Evolutionary conservation across 805 yeast species (phyloP).

Genomic region (Kodamaea sagamina): DNA sequence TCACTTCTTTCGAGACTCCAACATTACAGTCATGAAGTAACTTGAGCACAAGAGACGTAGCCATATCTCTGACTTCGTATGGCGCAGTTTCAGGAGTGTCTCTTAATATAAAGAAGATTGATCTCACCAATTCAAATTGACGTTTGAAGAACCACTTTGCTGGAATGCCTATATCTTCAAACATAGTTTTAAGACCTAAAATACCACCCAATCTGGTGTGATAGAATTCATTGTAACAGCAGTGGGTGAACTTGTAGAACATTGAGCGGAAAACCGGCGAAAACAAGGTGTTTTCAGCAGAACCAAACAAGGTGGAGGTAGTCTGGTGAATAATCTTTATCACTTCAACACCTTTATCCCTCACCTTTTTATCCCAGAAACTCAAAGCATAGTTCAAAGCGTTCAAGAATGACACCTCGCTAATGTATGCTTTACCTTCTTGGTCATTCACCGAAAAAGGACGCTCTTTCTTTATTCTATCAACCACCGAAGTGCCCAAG

Average conservation of each 20-base stretch:
- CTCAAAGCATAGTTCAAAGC: slow-evolving; percentile 81
- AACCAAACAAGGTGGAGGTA: slow-evolving; percentile 67
- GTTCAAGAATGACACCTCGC: slow-evolving; percentile 67
- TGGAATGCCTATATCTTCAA: slow-evolving; percentile 68
- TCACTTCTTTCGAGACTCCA: slow-evolving; percentile 60
- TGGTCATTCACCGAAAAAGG: slow-evolving; percentile 74
- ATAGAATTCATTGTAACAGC: slow-evolving; percentile 87
- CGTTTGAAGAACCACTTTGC: slow-evolving; percentile 70
- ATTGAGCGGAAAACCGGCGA: slow-evolving; percentile 76
- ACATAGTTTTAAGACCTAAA: slow-evolving; percentile 72
- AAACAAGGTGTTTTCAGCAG: slow-evolving; percentile 60
- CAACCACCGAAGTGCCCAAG: slow-evolving; percentile 69
- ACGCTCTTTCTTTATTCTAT: slow-evolving; percentile 65
- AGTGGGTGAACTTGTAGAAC: slow-evolving; percentile 82
- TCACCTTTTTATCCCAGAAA: slow-evolving; percentile 68
- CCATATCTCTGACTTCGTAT: slow-evolving; percentile 67
- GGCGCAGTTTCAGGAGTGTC: slow-evolving; percentile 92
- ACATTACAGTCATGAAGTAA: slow-evolving; percentile 66
- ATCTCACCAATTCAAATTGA: slow-evolving; percentile 81
- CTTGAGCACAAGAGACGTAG: slow-evolving; percentile 64
- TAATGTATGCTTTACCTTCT: slow-evolving; percentile 72
- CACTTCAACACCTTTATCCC: slow-evolving; percentile 68
- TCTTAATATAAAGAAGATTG: slow-evolving; percentile 84
- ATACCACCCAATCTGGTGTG: slow-evolving; percentile 88
- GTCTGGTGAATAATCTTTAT: slow-evolving; percentile 62